A percentile compares a stretch with the other conserved stretches of the same genome.
Evolutionary conservation across 352 stramenopile genomes (phyloP).

Genomic region (Phytophthora pseudosyringae): DNA sequence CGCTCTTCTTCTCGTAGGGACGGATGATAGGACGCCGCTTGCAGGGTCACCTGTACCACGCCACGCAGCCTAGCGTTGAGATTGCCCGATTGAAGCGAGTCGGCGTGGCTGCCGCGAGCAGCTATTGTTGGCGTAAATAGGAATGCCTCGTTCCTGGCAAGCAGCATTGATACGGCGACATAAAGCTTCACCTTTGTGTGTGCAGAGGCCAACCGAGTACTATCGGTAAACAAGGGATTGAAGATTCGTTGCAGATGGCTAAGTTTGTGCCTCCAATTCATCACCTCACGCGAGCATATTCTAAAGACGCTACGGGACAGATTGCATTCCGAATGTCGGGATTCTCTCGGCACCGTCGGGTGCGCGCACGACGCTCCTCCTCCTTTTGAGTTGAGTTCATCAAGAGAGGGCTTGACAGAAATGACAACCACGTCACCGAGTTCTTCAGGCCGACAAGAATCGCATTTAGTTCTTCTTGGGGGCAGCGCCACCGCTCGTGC

Average conservation of each 20-base stretch:
- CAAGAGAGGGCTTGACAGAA: conserved; percentile 3
- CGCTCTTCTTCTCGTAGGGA: conserved; percentile 87
- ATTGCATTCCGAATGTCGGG: conserved; percentile 14
- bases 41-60: neutral
- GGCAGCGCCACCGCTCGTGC: conserved; percentile 85
- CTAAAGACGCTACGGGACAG: conserved; percentile 24
- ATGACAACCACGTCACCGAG: conserved; percentile 18
- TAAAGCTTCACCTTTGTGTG: too few relatives aligned
- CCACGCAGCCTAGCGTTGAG: neutral
- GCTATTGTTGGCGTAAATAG: conserved; percentile 18
- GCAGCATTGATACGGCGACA: too few relatives aligned
- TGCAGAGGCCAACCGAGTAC: too few relatives aligned
- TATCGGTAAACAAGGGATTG: too few relatives aligned
- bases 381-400: neutral
- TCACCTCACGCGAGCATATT: conserved; percentile 23
- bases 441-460: conserved; percentile 18
- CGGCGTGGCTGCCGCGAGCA: too few relatives aligned
- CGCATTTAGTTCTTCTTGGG: conserved; percentile 70
- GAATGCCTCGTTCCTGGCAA: neutral
- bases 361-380: neutral
- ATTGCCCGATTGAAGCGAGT: neutral
- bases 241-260: conserved; percentile 25
- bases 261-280: conserved; percentile 20
- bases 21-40: neutral
- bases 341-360: conserved; percentile 29